These are phyloP conservation scores for Aspergillus chevalieri DNA, from an alignment of 2,329 filamentous ascomycete species.

Conservation along the genomic window DNA sequence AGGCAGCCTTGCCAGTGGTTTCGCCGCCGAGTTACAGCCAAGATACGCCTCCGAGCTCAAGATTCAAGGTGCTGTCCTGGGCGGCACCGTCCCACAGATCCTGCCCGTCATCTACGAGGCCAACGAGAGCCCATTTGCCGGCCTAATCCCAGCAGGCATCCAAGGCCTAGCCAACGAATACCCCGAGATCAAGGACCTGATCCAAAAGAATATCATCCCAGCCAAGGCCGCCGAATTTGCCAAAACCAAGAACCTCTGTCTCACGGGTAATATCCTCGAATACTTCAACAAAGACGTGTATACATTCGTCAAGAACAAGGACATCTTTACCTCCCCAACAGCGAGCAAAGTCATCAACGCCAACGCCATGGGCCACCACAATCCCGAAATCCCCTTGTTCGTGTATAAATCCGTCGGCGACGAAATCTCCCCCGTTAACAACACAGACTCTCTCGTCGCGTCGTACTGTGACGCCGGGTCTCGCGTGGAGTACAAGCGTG, in stretches of 20 bases:
- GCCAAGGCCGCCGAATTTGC: conserved; percentile 15
- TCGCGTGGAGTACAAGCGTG: conserved; percentile 41
- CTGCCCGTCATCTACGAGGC: conserved; percentile 30
- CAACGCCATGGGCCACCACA: conserved; percentile 32
- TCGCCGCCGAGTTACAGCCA: conserved; percentile 12
- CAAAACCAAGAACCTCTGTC: conserved; percentile 15
- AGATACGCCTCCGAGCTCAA: conserved; percentile 13
- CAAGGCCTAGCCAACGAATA: conserved; percentile 24
- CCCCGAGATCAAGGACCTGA: conserved; percentile 10
- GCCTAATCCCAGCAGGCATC: conserved; percentile 29
- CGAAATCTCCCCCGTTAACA: conserved; percentile 38
- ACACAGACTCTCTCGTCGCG: conserved; percentile 41
- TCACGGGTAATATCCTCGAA: conserved; percentile 12
- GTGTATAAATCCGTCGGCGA: conserved; percentile 48
- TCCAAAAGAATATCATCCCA: conserved; percentile 11
- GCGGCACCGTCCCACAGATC: conserved; percentile 43
- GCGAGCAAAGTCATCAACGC: conserved; percentile 12
- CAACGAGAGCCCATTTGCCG: conserved; percentile 27
- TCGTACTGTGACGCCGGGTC: conserved; percentile 39
- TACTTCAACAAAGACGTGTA: conserved; percentile 18
- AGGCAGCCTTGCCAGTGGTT: conserved; percentile 36
- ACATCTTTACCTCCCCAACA: conserved; percentile 10
- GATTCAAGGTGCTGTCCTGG: conserved; percentile 46
- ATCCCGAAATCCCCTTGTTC: conserved; percentile 45
- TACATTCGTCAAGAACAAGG: conserved; percentile 12